Base-by-base conservation (phyloP, 2,329 filamentous ascomycete species). In the Beauveria sp. region DNA sequence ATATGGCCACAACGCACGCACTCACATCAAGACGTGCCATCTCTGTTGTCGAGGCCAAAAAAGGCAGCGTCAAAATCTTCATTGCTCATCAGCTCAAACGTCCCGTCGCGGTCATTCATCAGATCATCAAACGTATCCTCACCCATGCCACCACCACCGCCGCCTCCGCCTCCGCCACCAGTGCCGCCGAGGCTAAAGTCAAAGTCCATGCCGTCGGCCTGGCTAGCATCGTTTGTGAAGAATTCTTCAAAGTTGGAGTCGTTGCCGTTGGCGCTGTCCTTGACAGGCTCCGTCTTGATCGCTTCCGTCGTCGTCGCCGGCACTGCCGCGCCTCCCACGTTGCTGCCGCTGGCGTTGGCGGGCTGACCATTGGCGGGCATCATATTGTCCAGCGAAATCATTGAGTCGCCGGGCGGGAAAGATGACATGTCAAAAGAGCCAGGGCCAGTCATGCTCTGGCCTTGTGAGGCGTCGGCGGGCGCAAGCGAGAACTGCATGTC, bases 401-500 rank as follows among this genome's bases (percentile, higher is more conserved):
- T 66, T 10, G 67, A 66, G 45, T 68, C 68, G 20, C 74, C 60
- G 1, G 73, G 68, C 5, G 73, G 74, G 67, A 81, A 81, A 14
- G 74, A 74, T 2, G 77, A 69, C 14, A 80, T 69, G 59, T 81
- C 79, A 65, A 82, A 81, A 5, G 76, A 50, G 10, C 72, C 7
- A 73, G 69, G 61, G 77, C 60, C 70, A 69, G 14, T 67, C 56
- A 22, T 65, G 67, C 30, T 66, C 43, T 34, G 60, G 60, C 18
- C 68, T 63, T 50, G 71, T 68, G 34, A 60, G 61, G 70, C 70
- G 54, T 70, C 73, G 9, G 75, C 64, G 0, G 81, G 78, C 1
- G 79, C 81, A 5, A 84, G 72, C 0, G 79, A 78, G 65, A 85
- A 85, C 42, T 81, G 77, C 80, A 84, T 84, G 64, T 84, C 75